Percentiles rank a stretch among this genome's conserved stretches.
phyloP scores from a whole-genome alignment of 2,329 filamentous ascomycete species.

The Apiospora kogelbergensis region DNA sequence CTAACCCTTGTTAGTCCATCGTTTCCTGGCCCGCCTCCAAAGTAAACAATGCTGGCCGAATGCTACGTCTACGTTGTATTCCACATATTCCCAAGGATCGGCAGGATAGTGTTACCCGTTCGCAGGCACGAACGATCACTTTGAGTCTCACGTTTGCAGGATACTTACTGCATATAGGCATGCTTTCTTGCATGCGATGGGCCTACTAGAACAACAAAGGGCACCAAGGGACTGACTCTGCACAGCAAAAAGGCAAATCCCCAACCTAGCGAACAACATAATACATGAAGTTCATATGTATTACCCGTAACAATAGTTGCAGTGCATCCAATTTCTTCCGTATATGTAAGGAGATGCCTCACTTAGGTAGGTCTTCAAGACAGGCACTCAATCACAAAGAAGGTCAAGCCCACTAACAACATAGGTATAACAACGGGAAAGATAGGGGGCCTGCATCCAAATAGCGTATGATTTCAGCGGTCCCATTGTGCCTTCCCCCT shows the following conservation, averaged over 20 bases:
- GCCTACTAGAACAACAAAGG: background rate
- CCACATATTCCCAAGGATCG: background rate
- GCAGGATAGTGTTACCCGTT: background rate
- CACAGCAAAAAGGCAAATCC: background rate
- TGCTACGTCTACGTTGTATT: background rate
- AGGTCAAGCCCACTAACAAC: too few relatives aligned
- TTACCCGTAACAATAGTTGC: background rate
- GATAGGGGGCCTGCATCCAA: background rate
- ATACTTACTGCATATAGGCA: background rate
- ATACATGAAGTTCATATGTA: background rate
- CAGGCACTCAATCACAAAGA: too few relatives aligned
- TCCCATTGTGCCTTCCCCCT: background rate
- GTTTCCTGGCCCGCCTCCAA: background rate
- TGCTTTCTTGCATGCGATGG: background rate
- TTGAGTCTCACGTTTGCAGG: background rate
- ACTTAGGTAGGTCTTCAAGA: background rate
- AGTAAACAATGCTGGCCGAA: background rate
- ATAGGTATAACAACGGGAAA: background rate
- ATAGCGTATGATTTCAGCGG: background rate
- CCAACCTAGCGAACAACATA: background rate
- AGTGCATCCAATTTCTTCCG: background rate
- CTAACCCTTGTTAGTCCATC: background rate
- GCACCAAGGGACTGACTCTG: too few relatives aligned
- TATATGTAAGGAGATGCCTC: background rate
- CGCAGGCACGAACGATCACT: background rate